These are phyloP conservation scores for Blastomyces silverae DNA, from an alignment of 2,329 filamentous ascomycete genomes.

Conservation along the genomic window DNA sequence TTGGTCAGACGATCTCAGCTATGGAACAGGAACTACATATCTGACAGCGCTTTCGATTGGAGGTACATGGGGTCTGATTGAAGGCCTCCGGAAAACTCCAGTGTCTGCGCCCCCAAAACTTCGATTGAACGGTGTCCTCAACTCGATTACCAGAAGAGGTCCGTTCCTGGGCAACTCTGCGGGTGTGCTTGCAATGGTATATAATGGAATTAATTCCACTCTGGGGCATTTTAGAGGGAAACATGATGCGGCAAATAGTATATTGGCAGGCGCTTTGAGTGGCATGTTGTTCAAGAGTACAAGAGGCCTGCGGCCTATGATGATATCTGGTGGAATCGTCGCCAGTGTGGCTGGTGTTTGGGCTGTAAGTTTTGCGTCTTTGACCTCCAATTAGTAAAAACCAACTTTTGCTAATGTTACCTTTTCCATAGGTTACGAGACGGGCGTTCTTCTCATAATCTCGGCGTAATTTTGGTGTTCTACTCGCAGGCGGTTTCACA, in stretches of 20 bases:
- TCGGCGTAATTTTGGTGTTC: neutral
- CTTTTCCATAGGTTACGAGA: constrained; percentile 42
- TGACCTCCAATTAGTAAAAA: constrained; percentile 18
- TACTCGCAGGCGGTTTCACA: neutral
- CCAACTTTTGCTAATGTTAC: constrained; percentile 18
- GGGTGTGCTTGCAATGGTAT: constrained; percentile 89
- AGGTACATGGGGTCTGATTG: constrained; percentile 85
- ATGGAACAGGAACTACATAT: constrained; percentile 93
- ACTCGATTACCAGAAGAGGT: constrained; percentile 84
- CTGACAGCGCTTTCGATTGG: constrained; percentile 77
- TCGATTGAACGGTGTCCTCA: constrained; percentile 86
- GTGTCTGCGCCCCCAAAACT: constrained; percentile 77
- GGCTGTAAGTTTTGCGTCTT: constrained; percentile 61
- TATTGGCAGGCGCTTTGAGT: constrained; percentile 75
- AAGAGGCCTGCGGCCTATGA: constrained; percentile 79
- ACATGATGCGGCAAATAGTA: constrained; percentile 84
- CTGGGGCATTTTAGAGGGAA: constrained; percentile 73
- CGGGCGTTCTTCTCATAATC: constrained; percentile 46
- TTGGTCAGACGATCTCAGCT: constrained; percentile 97
- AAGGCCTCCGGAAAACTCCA: constrained; percentile 70
- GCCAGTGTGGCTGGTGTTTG: constrained; percentile 77
- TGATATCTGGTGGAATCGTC: constrained; percentile 87
- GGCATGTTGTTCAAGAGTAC: constrained; percentile 98
- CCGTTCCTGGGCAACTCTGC: constrained; percentile 96
- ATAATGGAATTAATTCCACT: constrained; percentile 85